A percentile compares a stretch with the other conserved stretches of the same genome.
Conservation (phyloP, 306 rosid species). For the Medicago ruthenica region DNA sequence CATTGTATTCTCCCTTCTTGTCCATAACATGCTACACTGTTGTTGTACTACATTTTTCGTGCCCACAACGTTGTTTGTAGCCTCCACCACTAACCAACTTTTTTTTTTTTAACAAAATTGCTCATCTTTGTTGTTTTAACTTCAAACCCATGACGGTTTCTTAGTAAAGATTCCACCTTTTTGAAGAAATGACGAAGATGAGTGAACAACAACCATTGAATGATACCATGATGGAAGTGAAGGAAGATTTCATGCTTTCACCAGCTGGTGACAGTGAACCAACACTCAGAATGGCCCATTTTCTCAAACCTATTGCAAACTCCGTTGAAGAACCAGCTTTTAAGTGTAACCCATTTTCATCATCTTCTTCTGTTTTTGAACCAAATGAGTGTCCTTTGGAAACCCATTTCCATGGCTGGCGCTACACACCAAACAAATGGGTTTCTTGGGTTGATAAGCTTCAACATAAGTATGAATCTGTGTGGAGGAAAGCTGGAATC, state of each 20-base stretch:
- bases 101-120: too few relatives aligned
- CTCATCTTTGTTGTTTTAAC: too few relatives aligned
- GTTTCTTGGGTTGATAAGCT: constrained; percentile 44
- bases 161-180: background rate
- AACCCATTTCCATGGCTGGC: constrained; percentile 44
- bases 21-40: too few relatives aligned
- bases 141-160: too few relatives aligned
- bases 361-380: background rate
- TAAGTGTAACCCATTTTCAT: background rate
- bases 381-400: constrained; percentile 35
- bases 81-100: too few relatives aligned
- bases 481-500: constrained; percentile 58
- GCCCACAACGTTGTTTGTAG: too few relatives aligned
- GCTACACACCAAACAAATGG: constrained; percentile 17
- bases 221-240: constrained; percentile 29
- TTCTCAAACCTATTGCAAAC: background rate
- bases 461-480: constrained; percentile 1
- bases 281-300: constrained; percentile 26
- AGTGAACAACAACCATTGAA: background rate
- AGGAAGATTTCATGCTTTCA: constrained; percentile 49
- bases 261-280: constrained; percentile 34
- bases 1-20: too few relatives aligned
- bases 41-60: too few relatives aligned
- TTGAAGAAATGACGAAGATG: too few relatives aligned
- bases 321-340: background rate